Evolutionary conservation across 495 filamentous ascomycete genomes (phyloP).

Genomic region (Hypoxylon rickii): DNA sequence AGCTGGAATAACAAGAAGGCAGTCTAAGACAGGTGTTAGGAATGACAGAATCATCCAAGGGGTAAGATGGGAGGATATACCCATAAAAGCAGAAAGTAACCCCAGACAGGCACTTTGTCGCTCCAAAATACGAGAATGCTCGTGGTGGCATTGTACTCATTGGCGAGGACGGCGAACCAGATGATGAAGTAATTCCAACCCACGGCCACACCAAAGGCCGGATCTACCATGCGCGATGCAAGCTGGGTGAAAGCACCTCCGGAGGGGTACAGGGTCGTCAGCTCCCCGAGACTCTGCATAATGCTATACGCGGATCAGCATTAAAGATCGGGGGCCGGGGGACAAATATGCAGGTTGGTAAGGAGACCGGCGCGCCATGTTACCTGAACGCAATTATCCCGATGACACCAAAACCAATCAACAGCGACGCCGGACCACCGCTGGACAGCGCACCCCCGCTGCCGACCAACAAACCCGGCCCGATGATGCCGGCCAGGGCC

Average conservation of each 20-base stretch:
- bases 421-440: slow-evolving; percentile 65
- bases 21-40: slow-evolving; percentile 38
- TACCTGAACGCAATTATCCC: slow-evolving; percentile 65
- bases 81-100: slow-evolving; percentile 71
- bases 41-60: not conserved
- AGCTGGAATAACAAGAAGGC: slow-evolving; percentile 51
- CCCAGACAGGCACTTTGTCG: slow-evolving; percentile 53
- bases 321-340: not conserved
- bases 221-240: slow-evolving; percentile 72
- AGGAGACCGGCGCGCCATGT: slow-evolving; percentile 23
- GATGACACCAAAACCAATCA: slow-evolving; percentile 70
- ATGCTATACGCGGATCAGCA: slow-evolving; percentile 36
- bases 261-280: slow-evolving; percentile 71
- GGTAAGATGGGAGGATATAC: slow-evolving; percentile 39
- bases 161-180: slow-evolving; percentile 64
- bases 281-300: slow-evolving; percentile 68
- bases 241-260: slow-evolving; percentile 65
- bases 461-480: slow-evolving; percentile 59
- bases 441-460: slow-evolving; percentile 63
- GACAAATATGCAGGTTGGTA: not conserved
- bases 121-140: slow-evolving; percentile 66
- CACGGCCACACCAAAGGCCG: slow-evolving; percentile 81
- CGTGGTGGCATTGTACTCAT: slow-evolving; percentile 63
- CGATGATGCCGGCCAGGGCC: slow-evolving; percentile 64
- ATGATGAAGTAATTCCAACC: slow-evolving; percentile 79